A percentile compares a stretch with the other conserved stretches of the same genome.
These are phyloP conservation scores for Taiwanofungus camphoratus DNA, from an alignment of 1,284 basidiomycete species.

Conservation along the genomic window DNA sequence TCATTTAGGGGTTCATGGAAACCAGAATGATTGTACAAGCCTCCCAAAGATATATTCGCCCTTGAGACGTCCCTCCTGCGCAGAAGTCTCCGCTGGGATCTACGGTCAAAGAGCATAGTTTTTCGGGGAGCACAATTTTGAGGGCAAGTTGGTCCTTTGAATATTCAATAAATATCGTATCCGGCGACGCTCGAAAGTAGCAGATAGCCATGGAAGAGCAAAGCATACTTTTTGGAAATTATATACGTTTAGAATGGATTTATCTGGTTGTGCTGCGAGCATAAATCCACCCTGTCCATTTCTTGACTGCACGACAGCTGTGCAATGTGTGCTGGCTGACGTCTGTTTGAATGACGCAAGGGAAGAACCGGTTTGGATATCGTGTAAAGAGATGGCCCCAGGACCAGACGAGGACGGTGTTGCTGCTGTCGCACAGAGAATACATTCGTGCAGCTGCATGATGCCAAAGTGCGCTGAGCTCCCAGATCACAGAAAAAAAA, in stretches of 20 bases:
- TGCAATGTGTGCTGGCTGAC: constrained; percentile 50
- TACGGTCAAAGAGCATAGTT: constrained; percentile 72
- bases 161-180: constrained; percentile 4
- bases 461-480: neutral
- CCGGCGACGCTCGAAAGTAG: neutral
- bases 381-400: constrained; percentile 62
- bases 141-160: constrained; percentile 79
- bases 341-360: constrained; percentile 77
- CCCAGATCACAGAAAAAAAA: neutral
- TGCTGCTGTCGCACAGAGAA: constrained; percentile 59
- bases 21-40: constrained; percentile 36
- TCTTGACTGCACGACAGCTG: constrained; percentile 54
- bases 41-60: constrained; percentile 95
- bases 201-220: neutral
- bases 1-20: constrained; percentile 7
- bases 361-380: constrained; percentile 62
- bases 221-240: constrained; percentile 72
- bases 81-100: constrained; percentile 74
- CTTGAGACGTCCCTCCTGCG: constrained; percentile 84
- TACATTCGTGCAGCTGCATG: constrained; percentile 64
- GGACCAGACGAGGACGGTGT: constrained; percentile 39
- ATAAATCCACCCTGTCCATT: constrained; percentile 71
- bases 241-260: constrained; percentile 76
- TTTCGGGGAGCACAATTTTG: constrained; percentile 88
- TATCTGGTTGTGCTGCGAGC: constrained; percentile 72